Evolutionary conservation across 1,284 basidiomycete species (phyloP), one percentile per base, ranked within the genome.

Genomic region (Stygiomarasmius scandens): DNA sequence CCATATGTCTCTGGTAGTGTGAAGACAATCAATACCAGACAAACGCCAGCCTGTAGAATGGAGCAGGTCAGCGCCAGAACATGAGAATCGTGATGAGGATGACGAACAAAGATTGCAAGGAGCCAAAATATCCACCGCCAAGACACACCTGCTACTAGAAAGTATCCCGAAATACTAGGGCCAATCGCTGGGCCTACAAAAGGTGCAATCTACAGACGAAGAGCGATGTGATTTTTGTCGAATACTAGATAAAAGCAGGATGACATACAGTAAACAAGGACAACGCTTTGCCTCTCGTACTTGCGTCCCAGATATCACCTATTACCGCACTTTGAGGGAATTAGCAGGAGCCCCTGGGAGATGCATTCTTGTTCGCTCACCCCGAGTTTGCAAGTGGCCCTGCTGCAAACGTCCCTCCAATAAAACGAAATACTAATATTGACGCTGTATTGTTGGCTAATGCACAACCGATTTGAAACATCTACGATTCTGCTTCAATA

Each of bases 51-150:
- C 29, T 32, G 12, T 32, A n/a, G n/a, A 5, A 32, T 32, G 29
- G 12, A 32, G 6, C 6, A 32, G 12, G 12, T 32, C 29, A 32
- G 29, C 29, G 29, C 29, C 12, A 5, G 12, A 12, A 32, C 5
- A 32, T 32, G 12, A 12, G 29, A 32, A 32, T 19, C 8, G 8
- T 46, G 4, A 20, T 2, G 44, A 4, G 2, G 11, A 46, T 6
- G 29, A 32, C 29, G 29, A 32, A 32, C 82, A 64, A 93, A 93
- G 32, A 85, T 79, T 10, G 88, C 78, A 36, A 90, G 70, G 43
- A 91, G 77, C 89, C 89, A 93, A 74, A 87, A 94, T 11, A 88
- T 65, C 89, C 89, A 92, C 46, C 86, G 77, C 85, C 87, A 93
- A 4, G 80, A 80, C 0, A 80, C 74, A 36, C 79, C 76, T 6